These are phyloP conservation scores for Saccharomyces uvarum DNA, from an alignment of 1,139 yeast species.

Conservation along the genomic window DNA sequence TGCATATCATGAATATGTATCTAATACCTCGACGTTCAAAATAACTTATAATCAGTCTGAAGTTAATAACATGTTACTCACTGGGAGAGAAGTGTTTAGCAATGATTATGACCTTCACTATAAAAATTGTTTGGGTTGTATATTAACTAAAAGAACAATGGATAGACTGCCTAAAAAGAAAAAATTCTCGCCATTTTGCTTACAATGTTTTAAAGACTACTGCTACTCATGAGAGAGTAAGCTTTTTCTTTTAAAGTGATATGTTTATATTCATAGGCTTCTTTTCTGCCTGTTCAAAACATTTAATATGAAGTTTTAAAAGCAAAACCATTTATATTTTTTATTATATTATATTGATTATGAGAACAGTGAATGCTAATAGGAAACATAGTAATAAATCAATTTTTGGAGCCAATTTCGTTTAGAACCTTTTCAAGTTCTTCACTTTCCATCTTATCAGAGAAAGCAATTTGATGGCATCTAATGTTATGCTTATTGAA, in stretches of 20 bases:
- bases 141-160: slow-evolving; percentile 47
- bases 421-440: slow-evolving; percentile 37
- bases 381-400: not conserved
- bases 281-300: not conserved
- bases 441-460: slow-evolving; percentile 23
- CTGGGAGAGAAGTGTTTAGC: slow-evolving; percentile 49
- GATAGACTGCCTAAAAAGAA: slow-evolving; percentile 36
- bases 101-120: slow-evolving; percentile 36
- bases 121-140: slow-evolving; percentile 52
- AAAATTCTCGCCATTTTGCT: slow-evolving; percentile 31
- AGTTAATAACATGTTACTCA: slow-evolving; percentile 39
- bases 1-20: slow-evolving; percentile 34
- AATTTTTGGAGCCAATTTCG: slow-evolving; percentile 5
- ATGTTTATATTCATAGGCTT: not conserved
- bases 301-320: not conserved
- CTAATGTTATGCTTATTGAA: slow-evolving; percentile 39
- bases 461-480: slow-evolving; percentile 41
- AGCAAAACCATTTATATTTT: not conserved
- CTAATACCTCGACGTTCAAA: slow-evolving; percentile 58
- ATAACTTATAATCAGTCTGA: slow-evolving; percentile 42
- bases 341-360: not conserved
- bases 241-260: not conserved
- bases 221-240: slow-evolving; percentile 28
- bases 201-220: slow-evolving; percentile 34
- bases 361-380: not conserved